Conservation (phyloP, 495 filamentous ascomycete genomes). For the Aspergillus saccharolyticus region DNA sequence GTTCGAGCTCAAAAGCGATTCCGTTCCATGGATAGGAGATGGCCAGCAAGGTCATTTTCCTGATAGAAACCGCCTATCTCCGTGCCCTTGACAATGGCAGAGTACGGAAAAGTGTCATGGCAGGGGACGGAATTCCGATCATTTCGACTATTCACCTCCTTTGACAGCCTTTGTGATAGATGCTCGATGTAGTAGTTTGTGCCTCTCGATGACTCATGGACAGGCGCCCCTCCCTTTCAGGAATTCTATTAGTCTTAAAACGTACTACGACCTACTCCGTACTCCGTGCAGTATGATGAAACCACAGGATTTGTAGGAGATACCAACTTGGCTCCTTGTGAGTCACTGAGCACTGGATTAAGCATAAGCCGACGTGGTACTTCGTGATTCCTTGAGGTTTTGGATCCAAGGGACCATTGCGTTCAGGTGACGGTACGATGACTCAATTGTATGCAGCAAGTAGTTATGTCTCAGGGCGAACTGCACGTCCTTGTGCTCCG, state of each 20-base stretch:
- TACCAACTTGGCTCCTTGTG: too few species aligned
- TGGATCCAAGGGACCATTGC: neutral
- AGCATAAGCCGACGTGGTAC: neutral
- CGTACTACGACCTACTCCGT: too few species aligned
- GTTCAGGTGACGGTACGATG: neutral
- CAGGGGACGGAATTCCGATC: neutral
- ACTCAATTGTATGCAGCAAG: neutral
- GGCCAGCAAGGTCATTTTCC: neutral
- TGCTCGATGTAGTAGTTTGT: too few species aligned
- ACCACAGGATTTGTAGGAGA: too few species aligned
- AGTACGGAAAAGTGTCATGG: too few species aligned
- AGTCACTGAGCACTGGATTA: neutral
- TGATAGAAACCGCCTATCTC: neutral
- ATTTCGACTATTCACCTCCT: neutral
- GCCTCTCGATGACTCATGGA: too few species aligned
- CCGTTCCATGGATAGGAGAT: neutral
- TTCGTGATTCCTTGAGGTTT: neutral
- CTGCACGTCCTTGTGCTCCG: too few species aligned
- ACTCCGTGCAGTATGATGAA: too few species aligned
- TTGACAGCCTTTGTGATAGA: too few species aligned
- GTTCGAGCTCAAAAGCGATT: neutral
- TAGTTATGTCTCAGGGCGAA: too few species aligned
- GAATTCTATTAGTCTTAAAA: too few species aligned
- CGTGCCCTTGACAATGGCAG: neutral
- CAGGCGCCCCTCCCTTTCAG: too few species aligned